A percentile compares a stretch with the other conserved stretches of the same genome.
These are phyloP conservation scores for Trichodelitschia bisporula DNA, from an alignment of 495 filamentous ascomycete species.

Conservation along the genomic window DNA sequence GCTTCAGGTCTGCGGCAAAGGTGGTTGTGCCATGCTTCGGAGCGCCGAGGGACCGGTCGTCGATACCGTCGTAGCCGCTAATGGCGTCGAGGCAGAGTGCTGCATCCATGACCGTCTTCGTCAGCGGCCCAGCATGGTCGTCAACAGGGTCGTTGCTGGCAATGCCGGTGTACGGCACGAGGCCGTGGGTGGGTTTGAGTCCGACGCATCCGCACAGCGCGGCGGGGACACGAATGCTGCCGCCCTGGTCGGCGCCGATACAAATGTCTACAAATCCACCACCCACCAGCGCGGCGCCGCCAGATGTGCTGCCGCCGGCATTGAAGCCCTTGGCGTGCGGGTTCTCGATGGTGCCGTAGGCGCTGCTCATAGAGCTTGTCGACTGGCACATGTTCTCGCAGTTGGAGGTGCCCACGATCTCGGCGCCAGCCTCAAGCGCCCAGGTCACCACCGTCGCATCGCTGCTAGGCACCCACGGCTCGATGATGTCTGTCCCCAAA, in stretches of 20 bases:
- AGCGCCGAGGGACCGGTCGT: constrained; percentile 25
- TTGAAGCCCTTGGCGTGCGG: constrained; percentile 18
- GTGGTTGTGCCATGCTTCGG: constrained; percentile 6
- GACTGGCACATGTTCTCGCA: constrained; percentile 21
- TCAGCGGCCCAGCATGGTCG: constrained; percentile 17
- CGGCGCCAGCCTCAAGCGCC: constrained; percentile 18
- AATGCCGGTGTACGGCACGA: constrained; percentile 14
- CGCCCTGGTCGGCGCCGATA: constrained; percentile 36
- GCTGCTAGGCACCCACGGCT: constrained; percentile 10
- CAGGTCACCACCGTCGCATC: constrained; percentile 22
- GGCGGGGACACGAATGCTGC: constrained; percentile 29
- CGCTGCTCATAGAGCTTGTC: constrained; percentile 13
- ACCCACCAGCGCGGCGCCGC: constrained; percentile 28
- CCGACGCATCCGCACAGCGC: constrained; percentile 16
- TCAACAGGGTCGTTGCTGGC: constrained; percentile 14
- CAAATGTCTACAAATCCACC: constrained; percentile 25
- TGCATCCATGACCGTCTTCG: constrained; percentile 23
- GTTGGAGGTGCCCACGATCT: constrained; percentile 14
- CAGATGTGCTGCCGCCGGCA: constrained; percentile 30
- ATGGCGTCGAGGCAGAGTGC: constrained; percentile 27
- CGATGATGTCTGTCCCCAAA: constrained; percentile 11
- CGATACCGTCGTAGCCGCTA: constrained; percentile 29
- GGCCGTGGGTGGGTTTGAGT: constrained; percentile 18
- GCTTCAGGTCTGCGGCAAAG: neutral
- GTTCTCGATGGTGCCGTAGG: constrained; percentile 18